Conservation (phyloP, 1,139 yeast species). For the Saccharomyces hybrid region DNA sequence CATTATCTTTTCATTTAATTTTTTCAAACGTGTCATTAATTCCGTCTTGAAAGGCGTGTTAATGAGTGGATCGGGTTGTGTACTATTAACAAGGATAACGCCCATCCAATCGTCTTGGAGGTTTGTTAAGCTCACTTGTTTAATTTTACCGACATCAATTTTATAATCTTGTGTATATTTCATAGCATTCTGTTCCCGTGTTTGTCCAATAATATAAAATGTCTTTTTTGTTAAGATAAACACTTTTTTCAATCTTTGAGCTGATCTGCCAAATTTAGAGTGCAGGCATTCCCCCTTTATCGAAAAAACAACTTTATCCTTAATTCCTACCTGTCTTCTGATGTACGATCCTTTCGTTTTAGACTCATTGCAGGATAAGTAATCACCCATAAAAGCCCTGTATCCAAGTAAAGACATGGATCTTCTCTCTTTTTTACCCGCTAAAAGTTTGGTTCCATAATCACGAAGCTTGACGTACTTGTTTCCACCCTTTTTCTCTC, state of each 20-base stretch:
- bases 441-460: constrained; percentile 62
- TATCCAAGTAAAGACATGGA: constrained; percentile 80
- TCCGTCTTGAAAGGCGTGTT: constrained; percentile 87
- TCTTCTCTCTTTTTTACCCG: constrained; percentile 82
- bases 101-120: constrained; percentile 94
- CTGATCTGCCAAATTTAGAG: constrained; percentile 88
- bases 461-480: constrained; percentile 79
- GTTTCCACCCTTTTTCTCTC: constrained; percentile 73
- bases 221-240: constrained; percentile 57
- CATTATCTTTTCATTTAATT: constrained; percentile 49
- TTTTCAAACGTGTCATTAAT: constrained; percentile 66
- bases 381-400: constrained; percentile 92
- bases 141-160: constrained; percentile 54
- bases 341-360: constrained; percentile 68
- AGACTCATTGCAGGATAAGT: constrained; percentile 71
- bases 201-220: constrained; percentile 66
- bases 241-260: constrained; percentile 67
- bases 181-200: constrained; percentile 64
- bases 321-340: constrained; percentile 58
- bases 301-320: constrained; percentile 69
- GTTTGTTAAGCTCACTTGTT: constrained; percentile 60
- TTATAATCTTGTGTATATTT: constrained; percentile 58
- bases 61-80: constrained; percentile 71
- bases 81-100: constrained; percentile 48
- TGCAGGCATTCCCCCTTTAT: constrained; percentile 71